phyloP scores from a whole-genome alignment of 2,329 filamentous ascomycete genomes.

The Ceratocystiopsis sp. region DNA sequence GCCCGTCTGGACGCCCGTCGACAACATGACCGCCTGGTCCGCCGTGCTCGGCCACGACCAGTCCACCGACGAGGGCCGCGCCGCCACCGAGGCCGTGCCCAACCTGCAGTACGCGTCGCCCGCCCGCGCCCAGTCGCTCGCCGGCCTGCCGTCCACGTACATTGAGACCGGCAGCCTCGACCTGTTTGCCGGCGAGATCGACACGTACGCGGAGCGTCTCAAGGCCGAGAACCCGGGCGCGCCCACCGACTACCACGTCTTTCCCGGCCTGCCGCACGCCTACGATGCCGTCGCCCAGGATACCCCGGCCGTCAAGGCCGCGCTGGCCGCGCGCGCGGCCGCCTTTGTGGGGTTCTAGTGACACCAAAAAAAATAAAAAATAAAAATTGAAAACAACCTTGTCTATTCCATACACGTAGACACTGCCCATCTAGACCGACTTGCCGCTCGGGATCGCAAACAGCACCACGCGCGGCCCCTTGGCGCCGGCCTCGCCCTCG shows the following conservation, averaged over 20 bases:
- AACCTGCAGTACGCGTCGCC: constrained; percentile 11
- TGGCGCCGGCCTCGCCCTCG: constrained; percentile 29
- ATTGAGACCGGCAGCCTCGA: constrained; percentile 23
- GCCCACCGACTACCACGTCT: constrained; percentile 23
- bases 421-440: constrained; percentile 14
- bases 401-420: too few species aligned
- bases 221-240: constrained; percentile 13
- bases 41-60: constrained; percentile 12
- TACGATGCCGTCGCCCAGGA: constrained; percentile 13
- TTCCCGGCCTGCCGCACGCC: constrained; percentile 22
- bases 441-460: constrained; percentile 43
- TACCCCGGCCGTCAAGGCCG: constrained; percentile 10
- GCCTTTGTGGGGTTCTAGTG: constrained; percentile 4
- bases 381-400: too few species aligned
- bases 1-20: constrained; percentile 12
- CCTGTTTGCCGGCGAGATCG: constrained; percentile 20
- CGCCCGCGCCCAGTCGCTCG: constrained; percentile 10
- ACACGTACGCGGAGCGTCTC: constrained; percentile 17
- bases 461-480: constrained; percentile 32
- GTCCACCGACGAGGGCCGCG: neutral
- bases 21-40: constrained; percentile 12
- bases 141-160: constrained; percentile 19
- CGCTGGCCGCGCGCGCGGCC: constrained; percentile 9
- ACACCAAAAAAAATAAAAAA: too few species aligned
- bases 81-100: constrained; percentile 1